Evolutionary conservation across 768 basidiomycete genomes (phyloP), one percentile per base, ranked within the genome.

Genomic region (Lyophyllum semitale): DNA sequence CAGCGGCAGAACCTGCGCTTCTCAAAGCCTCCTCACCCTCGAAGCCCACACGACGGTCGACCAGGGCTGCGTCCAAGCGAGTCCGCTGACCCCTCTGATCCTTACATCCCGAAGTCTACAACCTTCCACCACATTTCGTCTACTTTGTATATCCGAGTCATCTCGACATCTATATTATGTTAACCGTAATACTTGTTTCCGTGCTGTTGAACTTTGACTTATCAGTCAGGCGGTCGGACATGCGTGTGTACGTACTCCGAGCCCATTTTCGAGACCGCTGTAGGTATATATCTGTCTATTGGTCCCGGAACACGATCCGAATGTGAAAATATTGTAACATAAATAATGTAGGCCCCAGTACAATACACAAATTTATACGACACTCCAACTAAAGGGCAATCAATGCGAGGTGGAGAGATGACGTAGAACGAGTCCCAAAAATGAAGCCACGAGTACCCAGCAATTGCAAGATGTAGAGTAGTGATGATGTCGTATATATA

Each of bases 331-430:
- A 53, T 37, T 13, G 35, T 47, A 54, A 13, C n/a, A 41, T 47
- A 48, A 35, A 41, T n/a, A 48, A 4, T 48, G 45, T 57, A 53
- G 50, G 26, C 35, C 48, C n/a, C 26, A 18, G 20, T 59, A 56
- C 54, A 59, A 53, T 55, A 48, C 54, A 55, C 46, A 30, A n/a
- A 8, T 35, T 26, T 33, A 53, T 50, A 15, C 29, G 23, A 33
- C 33, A 42, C 29, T 49, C 38, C 52, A 30, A 43, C 18, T 47
- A 47, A 26, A 46, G n/a, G 40, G 25, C 33, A 50, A 27, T 29
- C 40, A 46, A 51, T 41, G 40, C 26, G 29, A 40, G 17, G 25
- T 46, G 35, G 12, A 38, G 30, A 37, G 48, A 27, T 18, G 20
- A 37, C 37, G n/a, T 9, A 22, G 12, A 22, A 48, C 9, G 20